A percentile compares a stretch with the other conserved stretches of the same genome.
Evolutionary conservation across 2,329 filamentous ascomycete species (phyloP).

Genomic region (Botrytis deweyae): DNA sequence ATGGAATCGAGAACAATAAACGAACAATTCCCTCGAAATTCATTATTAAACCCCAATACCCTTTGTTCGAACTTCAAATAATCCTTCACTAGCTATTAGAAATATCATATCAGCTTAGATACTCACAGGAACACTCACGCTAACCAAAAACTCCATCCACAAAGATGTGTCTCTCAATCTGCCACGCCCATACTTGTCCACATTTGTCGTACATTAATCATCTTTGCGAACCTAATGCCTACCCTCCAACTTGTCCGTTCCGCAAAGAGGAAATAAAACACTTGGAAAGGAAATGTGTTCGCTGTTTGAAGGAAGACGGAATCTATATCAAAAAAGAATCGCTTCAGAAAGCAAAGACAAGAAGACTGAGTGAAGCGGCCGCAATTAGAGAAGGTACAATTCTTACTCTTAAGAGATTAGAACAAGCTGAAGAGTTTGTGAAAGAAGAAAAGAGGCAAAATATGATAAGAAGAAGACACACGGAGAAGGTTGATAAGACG

Average conservation of each 20-base stretch:
- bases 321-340: background rate
- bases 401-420: background rate
- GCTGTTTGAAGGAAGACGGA: background rate
- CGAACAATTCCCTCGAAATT: background rate
- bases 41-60: background rate
- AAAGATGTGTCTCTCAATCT: conserved; percentile 6
- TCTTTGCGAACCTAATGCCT: background rate
- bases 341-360: background rate
- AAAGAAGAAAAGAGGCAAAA: background rate
- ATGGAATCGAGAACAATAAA: background rate
- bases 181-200: background rate
- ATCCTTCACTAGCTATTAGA: background rate
- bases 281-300: background rate
- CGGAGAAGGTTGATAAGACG: background rate
- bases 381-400: background rate
- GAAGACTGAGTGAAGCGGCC: background rate
- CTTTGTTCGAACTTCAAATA: background rate
- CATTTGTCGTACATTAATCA: background rate
- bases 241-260: background rate
- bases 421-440: background rate
- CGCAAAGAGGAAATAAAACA: background rate
- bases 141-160: background rate
- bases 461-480: background rate
- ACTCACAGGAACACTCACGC: background rate
- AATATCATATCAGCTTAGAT: background rate